Evolutionary conservation across 495 filamentous ascomycete genomes (phyloP).

Genomic region (Bombardia bombarda): DNA sequence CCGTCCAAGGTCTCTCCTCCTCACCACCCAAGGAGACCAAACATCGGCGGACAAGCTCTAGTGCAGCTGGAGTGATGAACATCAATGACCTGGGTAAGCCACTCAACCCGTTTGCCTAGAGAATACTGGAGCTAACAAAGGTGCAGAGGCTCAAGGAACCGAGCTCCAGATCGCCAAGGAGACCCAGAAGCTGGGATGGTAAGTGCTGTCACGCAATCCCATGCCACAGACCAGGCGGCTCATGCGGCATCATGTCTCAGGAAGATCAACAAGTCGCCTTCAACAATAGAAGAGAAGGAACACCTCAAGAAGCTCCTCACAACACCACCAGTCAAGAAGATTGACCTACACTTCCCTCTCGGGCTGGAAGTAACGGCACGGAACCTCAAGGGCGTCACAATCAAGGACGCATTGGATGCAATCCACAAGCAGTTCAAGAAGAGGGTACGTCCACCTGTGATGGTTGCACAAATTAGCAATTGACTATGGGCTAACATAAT

Average conservation of each 20-base stretch:
- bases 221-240: background rate
- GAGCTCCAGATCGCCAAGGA: slow-evolving; percentile 74
- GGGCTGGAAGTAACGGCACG: slow-evolving; percentile 83
- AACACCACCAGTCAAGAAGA: slow-evolving; percentile 79
- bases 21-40: slow-evolving; percentile 56
- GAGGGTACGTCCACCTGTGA: slow-evolving; percentile 50
- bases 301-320: slow-evolving; percentile 71
- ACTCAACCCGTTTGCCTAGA: background rate
- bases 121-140: background rate
- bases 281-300: slow-evolving; percentile 68
- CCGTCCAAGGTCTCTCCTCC: slow-evolving; percentile 67
- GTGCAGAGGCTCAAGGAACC: slow-evolving; percentile 63
- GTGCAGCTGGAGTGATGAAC: slow-evolving; percentile 59
- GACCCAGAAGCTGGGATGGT: slow-evolving; percentile 88
- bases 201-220: slow-evolving; percentile 25
- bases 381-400: slow-evolving; percentile 85
- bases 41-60: slow-evolving; percentile 61
- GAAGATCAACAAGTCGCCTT: slow-evolving; percentile 84
- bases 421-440: slow-evolving; percentile 94
- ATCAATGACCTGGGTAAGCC: slow-evolving; percentile 80
- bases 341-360: slow-evolving; percentile 81
- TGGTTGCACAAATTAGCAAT: background rate
- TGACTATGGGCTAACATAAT: no score
- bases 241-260: slow-evolving; percentile 34
- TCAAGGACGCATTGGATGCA: slow-evolving; percentile 89